A percentile compares a stretch with the other conserved stretches of the same genome.
Conservation (phyloP, 2,329 filamentous ascomycete species). For the Colletotrichum graminicola region DNA sequence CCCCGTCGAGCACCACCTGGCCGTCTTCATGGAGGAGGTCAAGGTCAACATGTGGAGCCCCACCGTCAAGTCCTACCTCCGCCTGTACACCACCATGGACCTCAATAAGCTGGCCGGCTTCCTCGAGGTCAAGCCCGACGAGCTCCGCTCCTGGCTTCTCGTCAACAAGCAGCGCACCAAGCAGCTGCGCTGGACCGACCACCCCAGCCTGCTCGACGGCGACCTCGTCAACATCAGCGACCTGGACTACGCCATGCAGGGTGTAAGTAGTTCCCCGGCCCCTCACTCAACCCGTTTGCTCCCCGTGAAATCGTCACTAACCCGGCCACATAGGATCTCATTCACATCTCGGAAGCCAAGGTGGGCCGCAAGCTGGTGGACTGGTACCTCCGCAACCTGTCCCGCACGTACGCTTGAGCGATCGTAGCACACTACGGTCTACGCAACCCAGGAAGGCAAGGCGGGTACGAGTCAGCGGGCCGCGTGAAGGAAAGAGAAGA, state of each 20-base stretch:
- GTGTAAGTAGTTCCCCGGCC: slow-evolving; percentile 66
- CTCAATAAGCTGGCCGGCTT: slow-evolving; percentile 98
- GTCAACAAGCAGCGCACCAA: slow-evolving; percentile 99
- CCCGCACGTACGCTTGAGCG: slow-evolving; percentile 83
- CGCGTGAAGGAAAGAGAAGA: slow-evolving; percentile 30
- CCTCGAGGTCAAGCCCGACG: slow-evolving; percentile 96
- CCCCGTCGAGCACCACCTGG: slow-evolving; percentile 95
- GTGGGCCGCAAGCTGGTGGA: slow-evolving; percentile 96
- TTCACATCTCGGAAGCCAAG: slow-evolving; percentile 99
- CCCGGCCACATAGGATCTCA: slow-evolving; percentile 77
- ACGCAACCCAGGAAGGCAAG: slow-evolving; percentile 30
- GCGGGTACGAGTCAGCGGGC: slow-evolving; percentile 23
- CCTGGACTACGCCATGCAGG: slow-evolving; percentile 96
- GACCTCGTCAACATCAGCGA: slow-evolving; percentile 95
- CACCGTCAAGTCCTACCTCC: slow-evolving; percentile 97
- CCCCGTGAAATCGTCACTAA: slow-evolving; percentile 13
- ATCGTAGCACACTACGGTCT: slow-evolving; percentile 10
- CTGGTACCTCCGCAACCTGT: slow-evolving; percentile 98
- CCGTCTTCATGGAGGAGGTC: slow-evolving; percentile 99
- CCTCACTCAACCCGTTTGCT: slow-evolving; percentile 4
- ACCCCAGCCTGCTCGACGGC: slow-evolving; percentile 88
- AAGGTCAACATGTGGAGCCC: slow-evolving; percentile 99
- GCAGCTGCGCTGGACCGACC: slow-evolving; percentile 92
- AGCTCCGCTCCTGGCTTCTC: slow-evolving; percentile 91
- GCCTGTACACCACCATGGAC: slow-evolving; percentile 99